A percentile compares a stretch with the other conserved stretches of the same genome.
Conservation (phyloP, 2,329 filamentous ascomycete genomes). For the Falciphora oryzae region DNA sequence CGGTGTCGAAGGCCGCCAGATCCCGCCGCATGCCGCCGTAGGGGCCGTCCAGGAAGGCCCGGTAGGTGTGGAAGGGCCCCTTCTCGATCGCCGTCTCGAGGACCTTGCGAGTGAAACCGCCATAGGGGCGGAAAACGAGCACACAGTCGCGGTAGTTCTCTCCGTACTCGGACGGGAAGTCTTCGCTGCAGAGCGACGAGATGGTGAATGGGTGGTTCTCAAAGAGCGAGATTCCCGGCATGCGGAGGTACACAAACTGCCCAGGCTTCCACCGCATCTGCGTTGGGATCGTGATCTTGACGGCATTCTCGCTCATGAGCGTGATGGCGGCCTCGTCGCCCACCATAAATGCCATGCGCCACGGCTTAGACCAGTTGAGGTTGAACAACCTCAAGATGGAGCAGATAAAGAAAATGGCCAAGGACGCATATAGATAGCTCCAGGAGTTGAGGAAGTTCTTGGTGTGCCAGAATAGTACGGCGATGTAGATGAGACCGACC, state of each 20-base stretch:
- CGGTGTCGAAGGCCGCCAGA: conserved; percentile 87
- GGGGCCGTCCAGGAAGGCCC: conserved; percentile 87
- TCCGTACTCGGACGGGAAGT: conserved; percentile 88
- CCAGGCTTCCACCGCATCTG: conserved; percentile 90
- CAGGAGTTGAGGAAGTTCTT: conserved; percentile 88
- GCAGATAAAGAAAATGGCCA: conserved; percentile 72
- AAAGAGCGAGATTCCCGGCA: conserved; percentile 85
- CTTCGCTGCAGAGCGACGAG: conserved; percentile 83
- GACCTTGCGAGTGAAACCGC: conserved; percentile 82
- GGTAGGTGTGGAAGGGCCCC: conserved; percentile 85
- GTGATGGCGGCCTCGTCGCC: conserved; percentile 89
- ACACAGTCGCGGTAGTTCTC: conserved; percentile 84
- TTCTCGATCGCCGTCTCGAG: conserved; percentile 78
- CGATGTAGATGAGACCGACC: conserved; percentile 73
- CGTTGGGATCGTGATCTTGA: conserved; percentile 92
- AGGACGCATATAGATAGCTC: conserved; percentile 78
- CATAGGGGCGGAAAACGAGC: conserved; percentile 85
- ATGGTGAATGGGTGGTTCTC: conserved; percentile 97
- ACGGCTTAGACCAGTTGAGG: conserved; percentile 82
- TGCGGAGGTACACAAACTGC: conserved; percentile 90
- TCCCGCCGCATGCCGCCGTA: conserved; percentile 92
- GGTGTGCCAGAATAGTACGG: conserved; percentile 90
- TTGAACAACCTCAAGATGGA: conserved; percentile 73
- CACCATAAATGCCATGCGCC: conserved; percentile 73
- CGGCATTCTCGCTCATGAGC: conserved; percentile 84